A percentile compares a stretch with the other conserved stretches of the same genome.
These are phyloP conservation scores for Leccinum pachyderme DNA, from an alignment of 1,284 basidiomycete species.

Conservation along the genomic window DNA sequence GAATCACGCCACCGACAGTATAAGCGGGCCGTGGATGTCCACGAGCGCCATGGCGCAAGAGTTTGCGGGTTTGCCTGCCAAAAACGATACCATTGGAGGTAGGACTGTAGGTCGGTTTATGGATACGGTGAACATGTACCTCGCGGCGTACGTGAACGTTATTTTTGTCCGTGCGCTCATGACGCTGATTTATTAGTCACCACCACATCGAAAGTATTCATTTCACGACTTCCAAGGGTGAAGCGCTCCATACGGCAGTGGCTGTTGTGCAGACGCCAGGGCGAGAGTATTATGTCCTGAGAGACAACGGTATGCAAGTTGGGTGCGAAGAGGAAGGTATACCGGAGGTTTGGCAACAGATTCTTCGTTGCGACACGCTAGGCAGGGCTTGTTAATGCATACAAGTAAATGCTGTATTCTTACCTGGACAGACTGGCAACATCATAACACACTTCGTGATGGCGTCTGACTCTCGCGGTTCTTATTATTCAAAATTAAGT, in stretches of 20 bases:
- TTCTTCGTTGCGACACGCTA: slow-evolving; percentile 47
- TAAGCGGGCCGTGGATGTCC: slow-evolving; percentile 67
- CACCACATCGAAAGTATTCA: slow-evolving; percentile 76
- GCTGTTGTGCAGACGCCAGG: slow-evolving; percentile 65
- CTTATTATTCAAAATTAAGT: too few species aligned
- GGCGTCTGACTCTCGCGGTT: too few species aligned
- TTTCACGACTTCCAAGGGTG: slow-evolving; percentile 44
- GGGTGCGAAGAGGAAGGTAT: slow-evolving; percentile 75
- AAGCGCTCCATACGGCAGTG: slow-evolving; percentile 55
- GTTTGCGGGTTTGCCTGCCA: slow-evolving; percentile 48
- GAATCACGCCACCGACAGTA: slow-evolving; percentile 34
- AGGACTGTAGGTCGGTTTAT: slow-evolving; percentile 31
- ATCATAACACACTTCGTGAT: too few species aligned
- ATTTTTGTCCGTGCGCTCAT: background rate
- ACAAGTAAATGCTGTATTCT: too few species aligned
- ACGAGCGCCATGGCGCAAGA: slow-evolving; percentile 63
- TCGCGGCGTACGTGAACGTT: slow-evolving; percentile 52
- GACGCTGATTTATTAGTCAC: slow-evolving; percentile 43
- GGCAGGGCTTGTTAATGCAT: background rate
- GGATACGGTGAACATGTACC: slow-evolving; percentile 55
- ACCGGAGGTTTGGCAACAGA: slow-evolving; percentile 53
- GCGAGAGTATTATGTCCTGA: slow-evolving; percentile 64
- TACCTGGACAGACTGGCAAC: too few species aligned
- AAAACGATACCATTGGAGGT: slow-evolving; percentile 5
- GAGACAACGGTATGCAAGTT: slow-evolving; percentile 72